These are phyloP conservation scores for Trametes maxima DNA, from an alignment of 768 basidiomycete species.

Conservation along the genomic window DNA sequence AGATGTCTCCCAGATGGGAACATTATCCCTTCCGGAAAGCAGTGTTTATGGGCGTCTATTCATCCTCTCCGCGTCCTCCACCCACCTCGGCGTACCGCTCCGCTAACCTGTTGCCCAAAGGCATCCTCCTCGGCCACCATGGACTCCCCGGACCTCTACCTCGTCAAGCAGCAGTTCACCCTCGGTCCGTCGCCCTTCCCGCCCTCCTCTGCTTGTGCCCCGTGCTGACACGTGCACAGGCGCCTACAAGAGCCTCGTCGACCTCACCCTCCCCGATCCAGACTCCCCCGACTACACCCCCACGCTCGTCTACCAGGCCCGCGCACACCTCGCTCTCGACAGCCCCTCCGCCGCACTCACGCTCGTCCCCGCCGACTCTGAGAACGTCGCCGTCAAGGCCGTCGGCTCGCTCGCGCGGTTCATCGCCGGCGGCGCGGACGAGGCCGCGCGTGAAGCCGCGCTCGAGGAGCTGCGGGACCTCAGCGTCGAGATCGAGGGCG, in stretches of 20 bases:
- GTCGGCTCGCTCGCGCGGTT: conserved; percentile 75
- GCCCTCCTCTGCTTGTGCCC: too few species aligned
- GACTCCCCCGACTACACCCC: conserved; percentile 65
- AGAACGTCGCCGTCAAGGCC: conserved; percentile 71
- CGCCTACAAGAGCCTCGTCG: conserved; percentile 66
- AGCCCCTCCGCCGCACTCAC: conserved; percentile 57
- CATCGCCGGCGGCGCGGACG: conserved; percentile 41
- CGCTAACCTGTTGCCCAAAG: too few species aligned
- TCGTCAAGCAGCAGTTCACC: conserved; percentile 74
- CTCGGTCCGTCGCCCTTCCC: conserved; percentile 48
- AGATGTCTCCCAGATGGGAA: too few species aligned
- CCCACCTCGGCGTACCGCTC: neutral
- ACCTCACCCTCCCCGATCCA: conserved; percentile 56
- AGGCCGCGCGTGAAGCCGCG: conserved; percentile 52
- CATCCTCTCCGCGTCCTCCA: neutral
- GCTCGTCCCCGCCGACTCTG: conserved; percentile 57
- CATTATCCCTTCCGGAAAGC: too few species aligned
- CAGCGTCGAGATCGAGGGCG: conserved; percentile 83
- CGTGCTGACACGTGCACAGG: conserved; percentile 39
- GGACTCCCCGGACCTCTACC: conserved; percentile 66
- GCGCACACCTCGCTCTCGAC: conserved; percentile 73
- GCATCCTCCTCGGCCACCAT: conserved; percentile 32
- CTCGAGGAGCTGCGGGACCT: conserved; percentile 86
- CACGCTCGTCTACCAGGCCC: conserved; percentile 74
- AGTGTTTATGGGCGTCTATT: too few species aligned